Conservation (phyloP, 2,329 filamentous ascomycete species). For the Phyllosticta citrichinensis region DNA sequence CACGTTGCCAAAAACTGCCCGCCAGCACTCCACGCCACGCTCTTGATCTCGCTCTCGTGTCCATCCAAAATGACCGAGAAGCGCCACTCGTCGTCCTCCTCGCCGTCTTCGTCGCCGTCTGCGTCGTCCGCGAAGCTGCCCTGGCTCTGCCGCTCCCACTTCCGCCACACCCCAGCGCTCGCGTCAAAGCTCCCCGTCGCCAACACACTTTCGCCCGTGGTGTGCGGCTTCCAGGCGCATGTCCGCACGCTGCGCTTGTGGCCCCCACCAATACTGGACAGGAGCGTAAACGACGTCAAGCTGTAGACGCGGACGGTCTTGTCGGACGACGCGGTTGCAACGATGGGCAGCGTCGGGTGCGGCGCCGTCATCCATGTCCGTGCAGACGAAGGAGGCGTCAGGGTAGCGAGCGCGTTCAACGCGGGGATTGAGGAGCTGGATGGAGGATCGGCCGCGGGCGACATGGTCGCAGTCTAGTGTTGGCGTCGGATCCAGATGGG, state of each 20-base stretch:
- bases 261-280: conserved; percentile 72
- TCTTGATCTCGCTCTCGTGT: conserved; percentile 89
- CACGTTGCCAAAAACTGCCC: conserved; percentile 81
- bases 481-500: neutral
- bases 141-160: conserved; percentile 49
- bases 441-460: neutral
- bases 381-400: conserved; percentile 41
- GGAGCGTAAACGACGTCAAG: conserved; percentile 65
- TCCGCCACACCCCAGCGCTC: conserved; percentile 59
- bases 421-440: conserved; percentile 10
- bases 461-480: neutral
- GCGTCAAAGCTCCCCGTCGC: conserved; percentile 92
- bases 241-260: conserved; percentile 85
- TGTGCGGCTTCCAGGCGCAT: conserved; percentile 74
- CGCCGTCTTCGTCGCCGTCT: conserved; percentile 32
- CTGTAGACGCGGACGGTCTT: conserved; percentile 87
- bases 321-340: conserved; percentile 79
- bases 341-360: conserved; percentile 76
- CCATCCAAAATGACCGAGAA: conserved; percentile 89
- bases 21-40: conserved; percentile 61
- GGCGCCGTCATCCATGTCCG: conserved; percentile 80
- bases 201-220: conserved; percentile 52
- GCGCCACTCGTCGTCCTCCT: conserved; percentile 58
- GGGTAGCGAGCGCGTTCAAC: conserved; percentile 39
- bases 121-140: neutral